Base-by-base conservation (phyloP, 2,329 filamentous ascomycete genomes). In the Teratosphaeria zuluensis region DNA sequence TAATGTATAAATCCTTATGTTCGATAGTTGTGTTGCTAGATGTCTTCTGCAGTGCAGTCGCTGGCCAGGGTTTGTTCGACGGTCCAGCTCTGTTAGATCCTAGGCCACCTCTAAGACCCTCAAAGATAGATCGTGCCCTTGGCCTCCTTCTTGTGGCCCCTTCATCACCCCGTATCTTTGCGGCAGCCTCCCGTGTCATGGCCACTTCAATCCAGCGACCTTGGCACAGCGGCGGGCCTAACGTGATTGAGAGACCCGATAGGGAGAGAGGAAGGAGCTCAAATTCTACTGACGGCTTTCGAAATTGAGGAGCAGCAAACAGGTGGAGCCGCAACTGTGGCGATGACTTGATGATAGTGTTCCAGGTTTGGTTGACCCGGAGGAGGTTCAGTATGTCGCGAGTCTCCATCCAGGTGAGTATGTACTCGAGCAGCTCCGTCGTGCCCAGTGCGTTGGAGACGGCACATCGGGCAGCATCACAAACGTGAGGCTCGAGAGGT, bases 121-220 rank as follows among this genome's bases (percentile, higher is more conserved):
- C 65, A 35, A 52, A 61, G 52, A 65, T 64, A 21, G 59, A 61
- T 19, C 63, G 62, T 46, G 64, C 58, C n/a, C 61, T 56, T 30
- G 28, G 53, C 54, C 19, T 53, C 48, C 19, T 30, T 30, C n/a
- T 48, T 48, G 61, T 61, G 35, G 57, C 52, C 19, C n/a, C n/a
- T 7, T 19, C 4, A 48, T 19, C 42, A 19, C 16, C n/a, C 42
- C n/a, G n/a, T 32, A 68, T 62, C 2, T 28, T 53, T 14, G 57
- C 56, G n/a, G 66, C 66, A 28, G 66, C 65, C 9, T 58, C 58
- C 14, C 28, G 54, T 4, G 57, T 62, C 56, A 69, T 63, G 6
- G 30, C 59, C 38, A 68, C 58, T 35, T 63, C 38, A 30, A 70
- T 59, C 66, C 66, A 70, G 16, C 59, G 62, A 14, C 68, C 68